Base-by-base conservation (phyloP, 1,284 basidiomycete species). In the Inonotus hispidus region DNA sequence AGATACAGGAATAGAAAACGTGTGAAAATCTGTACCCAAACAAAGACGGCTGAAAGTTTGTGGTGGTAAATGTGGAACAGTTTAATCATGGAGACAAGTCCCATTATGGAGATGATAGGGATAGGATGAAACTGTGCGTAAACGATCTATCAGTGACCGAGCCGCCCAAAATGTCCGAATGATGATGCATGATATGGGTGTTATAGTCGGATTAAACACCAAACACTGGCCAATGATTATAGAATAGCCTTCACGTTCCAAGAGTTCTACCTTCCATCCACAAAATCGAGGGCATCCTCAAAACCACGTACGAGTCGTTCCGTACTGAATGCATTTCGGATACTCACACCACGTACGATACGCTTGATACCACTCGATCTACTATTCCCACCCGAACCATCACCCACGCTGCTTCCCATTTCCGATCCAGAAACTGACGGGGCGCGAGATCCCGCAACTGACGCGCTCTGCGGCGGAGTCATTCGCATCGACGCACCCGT, bases 281-380 rank as follows among this genome's bases (percentile, higher is more conserved):
- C 58, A 27, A 63, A 63, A 43, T 63, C 62, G 23, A 63, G 41
- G 16, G 62, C 62, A 43, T 60, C 53, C 53, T 63, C 62, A 19
- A 63, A 41, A 7, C 58, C 57, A 10, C 57, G 50, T 32, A 50
- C 58, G 25, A 64, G 52, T 6, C 59, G 54, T 11, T 61, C 63
- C 19, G 63, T 35, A 27, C 59, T 60, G 37, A 64, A 58, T 11
- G 63, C 63, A 21, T 61, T 61, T 5, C 63, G 59, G 19, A 64
- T 64, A 23, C 63, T 64, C 19, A 64, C 63, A 35, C 59, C 59
- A n/a, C 63, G 59, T 8, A 64, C 63, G 21, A 64, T 58, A 10
- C 63, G 53, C 38, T 52, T 49, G 29, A 63, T 54, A 27, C 49
- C 49, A 32, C 52, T 43, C 16, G 35, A 37, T 23, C 49, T 58